These are phyloP conservation scores for Phytophthora brassicae DNA, from an alignment of 352 stramenopile genomes.

Conservation along the genomic window DNA sequence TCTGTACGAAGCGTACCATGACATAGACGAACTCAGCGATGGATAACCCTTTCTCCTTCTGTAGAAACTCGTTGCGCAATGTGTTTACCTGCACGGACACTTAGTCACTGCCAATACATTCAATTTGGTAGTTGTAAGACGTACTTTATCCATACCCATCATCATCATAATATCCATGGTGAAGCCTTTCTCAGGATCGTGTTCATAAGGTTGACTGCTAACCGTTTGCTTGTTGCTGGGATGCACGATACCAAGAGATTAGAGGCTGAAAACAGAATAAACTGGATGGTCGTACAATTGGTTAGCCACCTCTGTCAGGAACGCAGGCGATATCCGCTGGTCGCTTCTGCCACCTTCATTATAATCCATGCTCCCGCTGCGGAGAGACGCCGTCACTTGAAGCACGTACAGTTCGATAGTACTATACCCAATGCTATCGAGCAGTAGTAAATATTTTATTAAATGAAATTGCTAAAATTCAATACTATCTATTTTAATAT, in stretches of 20 bases:
- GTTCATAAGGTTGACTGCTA: constrained; percentile 53
- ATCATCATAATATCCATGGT: constrained; percentile 94
- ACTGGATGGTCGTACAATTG: constrained; percentile 20
- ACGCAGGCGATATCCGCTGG: constrained; percentile 31
- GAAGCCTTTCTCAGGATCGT: constrained; percentile 81
- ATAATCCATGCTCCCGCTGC: constrained; percentile 3
- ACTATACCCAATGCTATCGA: no score
- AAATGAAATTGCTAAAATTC: no score
- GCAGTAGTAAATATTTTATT: no score
- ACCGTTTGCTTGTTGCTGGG: constrained; percentile 18
- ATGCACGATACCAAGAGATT: background rate
- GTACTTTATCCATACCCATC: constrained; percentile 87
- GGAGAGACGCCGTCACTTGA: background rate
- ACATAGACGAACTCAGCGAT: constrained; percentile 88
- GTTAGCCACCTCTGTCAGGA: constrained; percentile 36
- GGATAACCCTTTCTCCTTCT: constrained; percentile 76
- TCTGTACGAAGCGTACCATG: constrained; percentile 83
- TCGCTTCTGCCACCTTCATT: constrained; percentile 11
- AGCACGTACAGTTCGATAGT: no score
- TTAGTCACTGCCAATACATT: constrained; percentile 4
- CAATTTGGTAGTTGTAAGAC: background rate
- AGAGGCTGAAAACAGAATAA: background rate
- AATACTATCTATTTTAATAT: no score
- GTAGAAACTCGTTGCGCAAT: constrained; percentile 84
- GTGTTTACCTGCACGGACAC: constrained; percentile 53